These are phyloP conservation scores for Hypsizygus ulmarius DNA, from an alignment of 1,284 basidiomycete species.

Conservation along the genomic window DNA sequence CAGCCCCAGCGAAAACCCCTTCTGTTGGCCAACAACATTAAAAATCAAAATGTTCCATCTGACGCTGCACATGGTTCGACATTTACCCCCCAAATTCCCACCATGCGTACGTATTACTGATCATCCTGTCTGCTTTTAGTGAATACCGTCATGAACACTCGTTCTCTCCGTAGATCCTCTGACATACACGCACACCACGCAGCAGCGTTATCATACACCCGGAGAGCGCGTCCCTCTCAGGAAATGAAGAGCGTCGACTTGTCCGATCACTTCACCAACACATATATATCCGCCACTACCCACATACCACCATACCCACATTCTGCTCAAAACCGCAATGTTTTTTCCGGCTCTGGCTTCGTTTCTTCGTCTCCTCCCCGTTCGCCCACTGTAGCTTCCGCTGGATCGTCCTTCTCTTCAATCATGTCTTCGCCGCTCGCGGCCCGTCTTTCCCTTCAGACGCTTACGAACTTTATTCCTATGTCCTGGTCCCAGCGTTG, in stretches of 20 bases:
- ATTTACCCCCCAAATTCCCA: constrained; percentile 45
- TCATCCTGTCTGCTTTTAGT: constrained; percentile 36
- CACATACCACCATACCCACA: constrained; percentile 20
- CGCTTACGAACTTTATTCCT: constrained; percentile 58
- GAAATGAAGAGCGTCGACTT: constrained; percentile 37
- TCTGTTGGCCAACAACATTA: constrained; percentile 19
- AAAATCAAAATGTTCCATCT: constrained; percentile 24
- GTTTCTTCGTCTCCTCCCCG: constrained; percentile 6
- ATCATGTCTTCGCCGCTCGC: constrained; percentile 51
- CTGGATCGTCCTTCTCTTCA: constrained; percentile 37
- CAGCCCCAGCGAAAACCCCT: constrained; percentile 45
- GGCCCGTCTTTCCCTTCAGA: constrained; percentile 45
- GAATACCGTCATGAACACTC: constrained; percentile 35
- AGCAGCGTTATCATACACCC: constrained; percentile 11
- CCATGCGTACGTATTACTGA: constrained; percentile 57
- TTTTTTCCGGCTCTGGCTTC: too few relatives aligned
- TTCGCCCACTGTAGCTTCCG: constrained; percentile 10
- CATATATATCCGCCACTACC: constrained; percentile 18
- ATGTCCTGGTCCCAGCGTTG: constrained; percentile 42
- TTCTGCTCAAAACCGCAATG: constrained; percentile 8
- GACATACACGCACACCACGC: constrained; percentile 19
- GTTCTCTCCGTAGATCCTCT: constrained; percentile 35
- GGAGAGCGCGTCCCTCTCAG: constrained; percentile 22
- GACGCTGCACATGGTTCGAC: constrained; percentile 54
- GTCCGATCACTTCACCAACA: constrained; percentile 21